phyloP scores from a whole-genome alignment of 495 filamentous ascomycete species.

The Penicillium simplicissimum region DNA sequence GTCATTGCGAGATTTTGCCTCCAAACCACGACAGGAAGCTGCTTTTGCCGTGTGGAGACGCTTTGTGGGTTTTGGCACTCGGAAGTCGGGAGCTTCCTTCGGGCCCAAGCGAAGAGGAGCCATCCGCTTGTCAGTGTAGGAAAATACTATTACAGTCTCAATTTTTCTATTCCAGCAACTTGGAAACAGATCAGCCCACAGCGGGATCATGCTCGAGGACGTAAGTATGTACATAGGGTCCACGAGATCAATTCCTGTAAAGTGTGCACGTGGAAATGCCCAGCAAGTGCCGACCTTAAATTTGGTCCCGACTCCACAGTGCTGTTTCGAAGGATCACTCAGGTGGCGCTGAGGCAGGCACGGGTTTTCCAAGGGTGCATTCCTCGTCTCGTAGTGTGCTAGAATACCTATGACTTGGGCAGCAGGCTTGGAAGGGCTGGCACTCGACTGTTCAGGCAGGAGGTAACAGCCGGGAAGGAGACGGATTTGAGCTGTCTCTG shows the following conservation, averaged over 20 bases:
- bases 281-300: constrained; percentile 5
- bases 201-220: too few relatives aligned
- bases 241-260: too few relatives aligned
- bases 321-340: background rate
- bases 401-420: too few relatives aligned
- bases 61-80: background rate
- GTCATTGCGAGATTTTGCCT: constrained; percentile 7
- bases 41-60: constrained; percentile 13
- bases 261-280: constrained; percentile 11
- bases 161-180: too few relatives aligned
- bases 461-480: too few relatives aligned
- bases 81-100: constrained; percentile 2
- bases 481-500: too few relatives aligned
- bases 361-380: background rate
- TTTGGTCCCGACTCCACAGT: background rate
- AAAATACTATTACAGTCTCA: too few relatives aligned
- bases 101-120: constrained; percentile 6
- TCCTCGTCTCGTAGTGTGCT: too few relatives aligned
- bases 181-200: too few relatives aligned
- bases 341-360: constrained; percentile 4
- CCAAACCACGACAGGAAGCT: constrained; percentile 23
- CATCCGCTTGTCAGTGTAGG: background rate
- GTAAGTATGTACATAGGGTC: too few relatives aligned
- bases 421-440: too few relatives aligned
- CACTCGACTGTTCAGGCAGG: too few relatives aligned